phyloP scores from a whole-genome alignment of 768 basidiomycete genomes.

The Dictyophora rubrovolvata region DNA sequence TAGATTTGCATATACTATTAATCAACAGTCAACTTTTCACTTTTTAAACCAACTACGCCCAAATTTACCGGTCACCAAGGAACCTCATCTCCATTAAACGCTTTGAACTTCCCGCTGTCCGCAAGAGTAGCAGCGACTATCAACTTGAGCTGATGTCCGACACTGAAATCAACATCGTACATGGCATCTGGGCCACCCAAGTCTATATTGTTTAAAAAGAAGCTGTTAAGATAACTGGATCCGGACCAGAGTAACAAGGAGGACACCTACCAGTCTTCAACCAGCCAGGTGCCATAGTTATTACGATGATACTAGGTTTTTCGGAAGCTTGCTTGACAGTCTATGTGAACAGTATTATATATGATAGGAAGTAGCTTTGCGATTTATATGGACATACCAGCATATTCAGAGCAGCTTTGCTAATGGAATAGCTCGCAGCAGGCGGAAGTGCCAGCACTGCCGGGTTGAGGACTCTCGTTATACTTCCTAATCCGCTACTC shows the following conservation, averaged over 20 bases:
- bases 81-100: conserved; percentile 21
- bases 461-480: conserved; percentile 12
- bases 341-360: conserved; percentile 19
- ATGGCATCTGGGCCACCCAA: conserved; percentile 25
- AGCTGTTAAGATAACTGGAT: too few relatives aligned
- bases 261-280: conserved; percentile 25
- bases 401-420: conserved; percentile 32
- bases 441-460: conserved; percentile 11
- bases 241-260: not conserved
- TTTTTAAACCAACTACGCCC: too few relatives aligned
- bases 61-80: too few relatives aligned
- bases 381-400: conserved; percentile 19
- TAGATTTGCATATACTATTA: too few relatives aligned
- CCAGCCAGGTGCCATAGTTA: conserved; percentile 29
- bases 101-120: conserved; percentile 23
- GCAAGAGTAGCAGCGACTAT: conserved; percentile 16
- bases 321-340: conserved; percentile 28
- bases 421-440: conserved; percentile 26
- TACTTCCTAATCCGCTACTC: conserved; percentile 24
- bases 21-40: too few relatives aligned
- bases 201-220: conserved; percentile 14
- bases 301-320: conserved; percentile 22
- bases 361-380: too few relatives aligned
- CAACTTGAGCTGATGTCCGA: conserved; percentile 19
- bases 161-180: conserved; percentile 23